Conservation (phyloP, 2,329 filamentous ascomycete species). For the Colletotrichum sp. region DNA sequence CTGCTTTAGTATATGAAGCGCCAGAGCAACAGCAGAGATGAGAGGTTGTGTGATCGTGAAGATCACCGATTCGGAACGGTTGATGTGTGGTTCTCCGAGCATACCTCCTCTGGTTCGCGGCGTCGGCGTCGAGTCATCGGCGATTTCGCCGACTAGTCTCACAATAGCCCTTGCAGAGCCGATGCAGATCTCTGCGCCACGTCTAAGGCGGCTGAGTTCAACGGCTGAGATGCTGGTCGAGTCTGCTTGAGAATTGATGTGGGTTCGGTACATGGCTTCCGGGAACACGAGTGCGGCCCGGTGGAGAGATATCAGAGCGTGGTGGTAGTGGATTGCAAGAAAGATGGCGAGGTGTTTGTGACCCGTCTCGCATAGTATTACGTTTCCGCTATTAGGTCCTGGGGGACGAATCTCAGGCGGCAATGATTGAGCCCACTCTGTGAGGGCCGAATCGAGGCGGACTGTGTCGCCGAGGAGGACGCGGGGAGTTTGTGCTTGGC, state of each 20-base stretch:
- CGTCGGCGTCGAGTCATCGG: neutral
- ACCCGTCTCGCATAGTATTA: neutral
- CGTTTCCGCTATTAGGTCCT: neutral
- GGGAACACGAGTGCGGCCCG: constrained; percentile 23
- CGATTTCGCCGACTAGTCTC: neutral
- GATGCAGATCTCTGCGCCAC: constrained; percentile 2
- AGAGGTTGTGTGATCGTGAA: constrained; percentile 19
- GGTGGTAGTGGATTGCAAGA: neutral
- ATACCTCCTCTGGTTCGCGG: neutral
- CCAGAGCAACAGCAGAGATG: constrained; percentile 23
- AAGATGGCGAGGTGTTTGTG: constrained; percentile 10
- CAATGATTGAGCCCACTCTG: constrained; percentile 18
- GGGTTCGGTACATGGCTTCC: constrained; percentile 13
- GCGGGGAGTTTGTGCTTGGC: neutral
- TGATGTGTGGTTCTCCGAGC: neutral
- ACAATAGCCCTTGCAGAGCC: constrained; percentile 1
- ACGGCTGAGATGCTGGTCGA: neutral
- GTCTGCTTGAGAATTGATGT: constrained; percentile 18
- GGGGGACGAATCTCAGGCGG: constrained; percentile 2
- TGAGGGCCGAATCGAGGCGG: constrained; percentile 21
- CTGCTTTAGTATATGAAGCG: constrained; percentile 22
- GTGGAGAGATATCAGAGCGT: constrained; percentile 23
- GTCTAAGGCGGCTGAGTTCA: neutral
- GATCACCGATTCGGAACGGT: neutral
- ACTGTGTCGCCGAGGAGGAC: constrained; percentile 14